Conservation (phyloP, 2,329 filamentous ascomycete species). For the Microcera coccophila region DNA sequence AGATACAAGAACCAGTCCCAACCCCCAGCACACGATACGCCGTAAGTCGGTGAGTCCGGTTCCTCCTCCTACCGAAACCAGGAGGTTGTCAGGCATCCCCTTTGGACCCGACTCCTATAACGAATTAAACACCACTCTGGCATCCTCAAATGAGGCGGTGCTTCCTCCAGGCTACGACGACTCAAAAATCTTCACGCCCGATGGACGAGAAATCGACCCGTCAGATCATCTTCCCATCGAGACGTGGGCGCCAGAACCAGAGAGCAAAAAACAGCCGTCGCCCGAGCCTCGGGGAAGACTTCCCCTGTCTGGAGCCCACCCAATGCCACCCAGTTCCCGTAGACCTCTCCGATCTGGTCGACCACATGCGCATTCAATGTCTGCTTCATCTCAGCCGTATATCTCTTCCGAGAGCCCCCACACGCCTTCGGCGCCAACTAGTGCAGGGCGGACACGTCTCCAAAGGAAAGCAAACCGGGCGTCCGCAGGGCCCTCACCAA, state of each 20-base stretch:
- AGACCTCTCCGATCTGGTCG: conserved; percentile 50
- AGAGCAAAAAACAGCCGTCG: conserved; percentile 40
- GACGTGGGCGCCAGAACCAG: conserved; percentile 73
- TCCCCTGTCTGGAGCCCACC: conserved; percentile 50
- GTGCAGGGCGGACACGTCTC: conserved; percentile 54
- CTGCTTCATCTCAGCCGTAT: conserved; percentile 32
- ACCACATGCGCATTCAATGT: conserved; percentile 38
- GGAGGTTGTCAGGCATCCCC: conserved; percentile 58
- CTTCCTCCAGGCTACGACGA: conserved; percentile 42
- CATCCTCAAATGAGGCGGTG: conserved; percentile 28
- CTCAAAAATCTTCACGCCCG: conserved; percentile 70
- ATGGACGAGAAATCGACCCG: conserved; percentile 73
- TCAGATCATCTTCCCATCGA: conserved; percentile 76
- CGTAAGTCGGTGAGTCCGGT: conserved; percentile 74
- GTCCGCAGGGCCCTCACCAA: conserved; percentile 37
- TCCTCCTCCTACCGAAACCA: conserved; percentile 48
- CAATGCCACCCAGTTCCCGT: conserved; percentile 48
- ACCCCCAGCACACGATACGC: conserved; percentile 51
- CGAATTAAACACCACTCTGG: conserved; percentile 59
- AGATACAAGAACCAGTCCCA: conserved; percentile 36
- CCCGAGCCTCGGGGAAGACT: conserved; percentile 39
- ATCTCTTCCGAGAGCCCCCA: conserved; percentile 31
- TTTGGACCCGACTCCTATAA: conserved; percentile 77
- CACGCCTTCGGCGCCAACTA: conserved; percentile 30
- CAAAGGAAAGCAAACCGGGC: conserved; percentile 57